Evolutionary conservation across 2,329 filamentous ascomycete species (phyloP), one percentile per base, ranked within the genome.

Genomic region (Pseudogymnoascus pannorum): DNA sequence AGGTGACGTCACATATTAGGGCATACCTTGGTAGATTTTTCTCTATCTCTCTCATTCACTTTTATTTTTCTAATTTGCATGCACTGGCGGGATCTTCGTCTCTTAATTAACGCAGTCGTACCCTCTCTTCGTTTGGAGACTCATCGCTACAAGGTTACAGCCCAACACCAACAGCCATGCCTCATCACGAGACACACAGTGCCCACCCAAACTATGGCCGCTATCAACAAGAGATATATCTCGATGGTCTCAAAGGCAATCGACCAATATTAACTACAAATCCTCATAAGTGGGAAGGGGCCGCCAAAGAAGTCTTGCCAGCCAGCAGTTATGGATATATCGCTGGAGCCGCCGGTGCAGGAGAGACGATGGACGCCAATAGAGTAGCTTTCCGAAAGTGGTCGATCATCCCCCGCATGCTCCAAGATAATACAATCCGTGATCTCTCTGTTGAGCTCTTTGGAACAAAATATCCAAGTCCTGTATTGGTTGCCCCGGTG

Each of bases 351-450:
- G 22, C 44, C 16, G 44, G 44, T 29, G 44, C 44, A 16, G 44
- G 44, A 0, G 44, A 51, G 22, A 51, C 44, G 9, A 51, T 51
- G 44, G 24, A 51, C 29, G 81, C 80, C 20, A 87, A 87, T 70
- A 78, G 84, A 4, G 79, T 85, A 71, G 81, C 85, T 59, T 88
- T 87, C 75, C 85, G 82, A 72, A 78, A 83, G 1, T 83, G 86
- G 73, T 79, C 81, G 48, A 83, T 88, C 66, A 77, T 87, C 54
- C 83, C 84, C 0, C 78, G 79, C 48, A 82, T 81, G 75, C 79
- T 87, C 1, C 78, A 86, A 42, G 82, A 87, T 71, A 86, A 81
- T 6, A 84, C 82, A 68, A 72, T 71, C 31, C 79, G 83, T 36
- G 83, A 87, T 66, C 85, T 82, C 1, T 72, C 73, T 1, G 82